Conservation (phyloP, 208 protist genomes). For the Acanthamoeba triangularis region DNA sequence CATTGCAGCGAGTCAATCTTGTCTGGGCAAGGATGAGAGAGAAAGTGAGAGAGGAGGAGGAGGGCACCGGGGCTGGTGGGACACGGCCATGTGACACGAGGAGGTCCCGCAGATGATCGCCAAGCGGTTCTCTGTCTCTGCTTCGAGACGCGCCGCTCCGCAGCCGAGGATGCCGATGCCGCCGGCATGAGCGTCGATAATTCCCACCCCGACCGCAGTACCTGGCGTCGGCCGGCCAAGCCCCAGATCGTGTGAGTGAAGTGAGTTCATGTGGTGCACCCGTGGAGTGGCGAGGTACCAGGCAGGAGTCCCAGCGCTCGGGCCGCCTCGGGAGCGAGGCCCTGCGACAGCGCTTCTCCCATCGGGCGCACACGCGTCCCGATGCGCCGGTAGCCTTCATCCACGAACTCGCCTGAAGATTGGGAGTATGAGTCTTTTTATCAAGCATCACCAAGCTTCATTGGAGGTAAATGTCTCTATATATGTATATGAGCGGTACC, state of each 20-base stretch:
- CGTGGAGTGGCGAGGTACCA: background rate
- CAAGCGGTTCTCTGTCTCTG: background rate
- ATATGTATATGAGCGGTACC: background rate
- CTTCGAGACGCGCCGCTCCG: background rate
- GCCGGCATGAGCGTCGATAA: conserved; percentile 55
- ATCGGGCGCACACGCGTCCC: conserved; percentile 8
- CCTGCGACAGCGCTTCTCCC: background rate
- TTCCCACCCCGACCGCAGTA: conserved; percentile 12
- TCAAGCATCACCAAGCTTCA: background rate
- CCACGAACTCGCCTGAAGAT: conserved; percentile 17
- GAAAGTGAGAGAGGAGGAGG: background rate
- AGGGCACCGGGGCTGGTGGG: background rate
- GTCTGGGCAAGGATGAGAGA: background rate
- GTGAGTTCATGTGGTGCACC: background rate
- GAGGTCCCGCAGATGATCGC: conserved; percentile 25
- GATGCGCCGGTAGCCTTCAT: background rate
- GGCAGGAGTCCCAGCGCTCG: background rate
- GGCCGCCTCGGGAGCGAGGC: background rate
- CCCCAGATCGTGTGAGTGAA: background rate
- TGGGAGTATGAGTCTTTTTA: too few species aligned
- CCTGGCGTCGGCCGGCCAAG: background rate
- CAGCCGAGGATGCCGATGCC: conserved; percentile 20
- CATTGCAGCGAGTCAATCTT: too few species aligned
- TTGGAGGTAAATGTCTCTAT: background rate
- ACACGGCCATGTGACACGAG: conserved; percentile 28